Evolutionary conservation across 164 flowering plant genomes (phyloP), one percentile per base, ranked within the genome.

Genomic region (Nelumbo lutea): DNA sequence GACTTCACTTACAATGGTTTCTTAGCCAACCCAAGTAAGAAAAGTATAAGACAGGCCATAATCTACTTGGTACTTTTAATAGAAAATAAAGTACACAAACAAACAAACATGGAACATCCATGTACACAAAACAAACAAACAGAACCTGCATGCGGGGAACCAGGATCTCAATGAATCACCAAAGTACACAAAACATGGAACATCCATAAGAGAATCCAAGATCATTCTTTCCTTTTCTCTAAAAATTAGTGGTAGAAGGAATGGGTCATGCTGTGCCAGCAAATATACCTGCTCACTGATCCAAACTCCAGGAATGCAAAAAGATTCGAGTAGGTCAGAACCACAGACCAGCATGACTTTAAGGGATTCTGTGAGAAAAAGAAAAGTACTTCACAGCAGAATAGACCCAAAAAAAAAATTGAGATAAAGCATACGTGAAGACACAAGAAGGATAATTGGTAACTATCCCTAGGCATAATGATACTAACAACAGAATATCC

Each of bases 341-440:
- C 98, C 97, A 81, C 98, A 94, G 2, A 90, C 83, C 68, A 91
- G 89, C 96, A 94, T 88, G 75, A 91, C 86, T 67, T 82, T 90
- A 14, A 91, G 84, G 62, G 76, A 79, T 55, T 76, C 96, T 93
- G 75, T 73, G 70, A 61, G 41, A 9, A 67, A 57, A 65, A 80
- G 51, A 13, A 57, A 41, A 53, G 62, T 55, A 10, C n/a, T n/a
- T n/a, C n/a, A n/a, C n/a, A n/a, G n/a, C n/a, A n/a, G n/a, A n/a
- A n/a, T n/a, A n/a, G n/a, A n/a, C n/a, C n/a, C n/a, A n/a, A n/a
- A n/a, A n/a, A n/a, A n/a, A n/a, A n/a, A n/a, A n/a, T n/a, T n/a
- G n/a, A n/a, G n/a, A n/a, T n/a, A n/a, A n/a, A n/a, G n/a, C n/a
- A n/a, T n/a, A n/a, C n/a, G n/a, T n/a, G n/a, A n/a, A n/a, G n/a